Conservation (phyloP, 140 eudicot species). For the Ambrosia hybrid region DNA sequence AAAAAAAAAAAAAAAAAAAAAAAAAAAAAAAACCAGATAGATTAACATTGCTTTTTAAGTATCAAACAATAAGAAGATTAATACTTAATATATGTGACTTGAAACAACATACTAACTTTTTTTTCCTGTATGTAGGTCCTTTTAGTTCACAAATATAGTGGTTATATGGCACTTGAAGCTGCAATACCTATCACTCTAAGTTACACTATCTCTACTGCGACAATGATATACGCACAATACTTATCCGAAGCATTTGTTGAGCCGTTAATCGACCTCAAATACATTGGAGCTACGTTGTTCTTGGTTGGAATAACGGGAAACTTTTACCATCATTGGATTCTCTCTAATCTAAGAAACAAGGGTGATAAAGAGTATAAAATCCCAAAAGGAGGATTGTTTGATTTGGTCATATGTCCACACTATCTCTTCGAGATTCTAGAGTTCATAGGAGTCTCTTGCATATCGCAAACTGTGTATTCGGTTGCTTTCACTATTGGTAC, state of each 20-base stretch:
- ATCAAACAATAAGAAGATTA: too few species aligned
- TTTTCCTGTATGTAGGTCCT: slow-evolving; percentile 33
- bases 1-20: too few species aligned
- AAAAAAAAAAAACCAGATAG: too few species aligned
- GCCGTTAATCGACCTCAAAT: slow-evolving; percentile 42
- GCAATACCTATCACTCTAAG: slow-evolving; percentile 35
- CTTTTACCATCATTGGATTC: slow-evolving; percentile 60
- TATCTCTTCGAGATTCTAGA: slow-evolving; percentile 62
- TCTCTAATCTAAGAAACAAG: slow-evolving; percentile 48
- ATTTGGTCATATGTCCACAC: slow-evolving; percentile 67
- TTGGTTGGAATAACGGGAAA: slow-evolving; percentile 47
- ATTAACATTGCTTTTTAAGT: too few species aligned
- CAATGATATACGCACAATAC: slow-evolving; percentile 51
- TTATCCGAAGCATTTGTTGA: slow-evolving; percentile 27
- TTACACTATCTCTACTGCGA: slow-evolving; percentile 37
- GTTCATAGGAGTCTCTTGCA: slow-evolving; percentile 54
- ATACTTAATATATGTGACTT: too few species aligned
- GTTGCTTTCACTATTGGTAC: slow-evolving; percentile 40
- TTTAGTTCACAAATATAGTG: slow-evolving; percentile 60
- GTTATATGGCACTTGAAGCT: slow-evolving; percentile 42
- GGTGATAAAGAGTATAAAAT: slow-evolving; percentile 53
- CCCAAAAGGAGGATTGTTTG: slow-evolving; percentile 68
- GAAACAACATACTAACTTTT: not conserved
- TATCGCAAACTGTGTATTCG: slow-evolving; percentile 50
- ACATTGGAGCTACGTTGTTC: slow-evolving; percentile 39